Base-by-base conservation (phyloP, 306 rosid species). In the Rosa lucieae region DNA sequence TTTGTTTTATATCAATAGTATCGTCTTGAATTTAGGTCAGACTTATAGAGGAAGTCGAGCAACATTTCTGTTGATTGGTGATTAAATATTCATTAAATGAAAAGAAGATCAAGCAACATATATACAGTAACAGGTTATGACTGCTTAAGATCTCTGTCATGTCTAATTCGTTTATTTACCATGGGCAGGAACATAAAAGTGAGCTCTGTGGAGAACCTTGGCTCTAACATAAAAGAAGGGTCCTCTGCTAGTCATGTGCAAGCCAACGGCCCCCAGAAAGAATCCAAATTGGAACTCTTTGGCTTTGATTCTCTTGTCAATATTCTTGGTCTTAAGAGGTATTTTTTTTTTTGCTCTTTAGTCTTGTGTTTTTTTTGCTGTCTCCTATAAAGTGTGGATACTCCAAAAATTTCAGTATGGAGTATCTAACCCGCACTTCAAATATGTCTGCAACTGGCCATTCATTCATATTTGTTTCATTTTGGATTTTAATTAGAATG, bases 261-360 rank as follows among this genome's bases (percentile, higher is more conserved):
- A 70, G 86, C 87, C 69, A 87, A 88, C 61, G 93, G 98, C 71
- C 81, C 94, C 39, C 96, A 84, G 72, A 90, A 83, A 79, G 99
- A 96, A 44, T 96, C 99, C 37, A 96, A 89, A 77, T 82, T 96
- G 81, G 99, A 96, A 79, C 80, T 96, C 79, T 96, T 96, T 49
- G 99, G 99, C 81, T 96, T 96, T 84, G 99, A 95, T 90, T 96
- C 99, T 78, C 99, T 96, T 67, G 99, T 96, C 80, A 96, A 93
- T 81, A 96, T 96, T 90, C 98, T 96, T 48, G 99, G 99, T 82
- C 98, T 96, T 68, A 96, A 87, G 85, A 96, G 99, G 99, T 95
- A 84, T 37, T 39, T 26, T 39, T 26, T 40, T 70, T 83, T 40
- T 23, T 70, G 68, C 52, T 71, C 67, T 8, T 65, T 62, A 46